These are phyloP conservation scores for Pichia insulana DNA, from an alignment of 805 yeast species.

Conservation along the genomic window DNA sequence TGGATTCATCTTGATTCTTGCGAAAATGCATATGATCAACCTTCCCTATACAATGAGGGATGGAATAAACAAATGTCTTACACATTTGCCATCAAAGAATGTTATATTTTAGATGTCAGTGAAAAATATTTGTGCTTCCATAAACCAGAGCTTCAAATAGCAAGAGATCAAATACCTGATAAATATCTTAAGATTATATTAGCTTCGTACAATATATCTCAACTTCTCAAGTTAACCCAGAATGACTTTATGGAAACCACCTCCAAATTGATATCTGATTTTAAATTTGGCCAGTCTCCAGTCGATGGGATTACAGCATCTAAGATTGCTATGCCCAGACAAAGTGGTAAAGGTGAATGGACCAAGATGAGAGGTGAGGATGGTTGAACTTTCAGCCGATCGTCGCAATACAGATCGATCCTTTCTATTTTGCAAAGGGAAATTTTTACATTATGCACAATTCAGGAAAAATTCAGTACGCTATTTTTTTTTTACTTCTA, in stretches of 20 bases:
- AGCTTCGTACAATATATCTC: slow-evolving; percentile 26
- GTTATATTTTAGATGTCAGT: slow-evolving; percentile 63
- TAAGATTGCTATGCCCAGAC: slow-evolving; percentile 38
- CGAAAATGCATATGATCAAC: slow-evolving; percentile 79
- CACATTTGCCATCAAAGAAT: slow-evolving; percentile 57
- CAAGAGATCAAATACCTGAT: slow-evolving; percentile 40
- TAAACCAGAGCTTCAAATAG: slow-evolving; percentile 30
- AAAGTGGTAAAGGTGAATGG: slow-evolving; percentile 76
- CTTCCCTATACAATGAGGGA: slow-evolving; percentile 64
- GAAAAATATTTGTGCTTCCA: slow-evolving; percentile 46
- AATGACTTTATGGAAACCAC: slow-evolving; percentile 2
- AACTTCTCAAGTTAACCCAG: not conserved
- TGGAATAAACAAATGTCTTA: slow-evolving; percentile 96
- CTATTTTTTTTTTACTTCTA: slow-evolving; percentile 1
- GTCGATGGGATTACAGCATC: not conserved
- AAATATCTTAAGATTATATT: slow-evolving; percentile 29
- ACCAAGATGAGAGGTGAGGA: slow-evolving; percentile 69
- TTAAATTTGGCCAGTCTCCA: no score
- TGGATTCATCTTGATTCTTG: slow-evolving; percentile 92
- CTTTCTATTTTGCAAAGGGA: no score
- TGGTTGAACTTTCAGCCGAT: slow-evolving; percentile 32
- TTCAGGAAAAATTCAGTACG: no score
- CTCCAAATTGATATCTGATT: slow-evolving; percentile 8
- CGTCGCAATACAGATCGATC: no score
- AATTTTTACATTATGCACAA: no score